A percentile compares a stretch with the other conserved stretches of the same genome.
These are phyloP conservation scores for Nannizzia gypsea DNA, from an alignment of 2,329 filamentous ascomycete species.

Conservation along the genomic window DNA sequence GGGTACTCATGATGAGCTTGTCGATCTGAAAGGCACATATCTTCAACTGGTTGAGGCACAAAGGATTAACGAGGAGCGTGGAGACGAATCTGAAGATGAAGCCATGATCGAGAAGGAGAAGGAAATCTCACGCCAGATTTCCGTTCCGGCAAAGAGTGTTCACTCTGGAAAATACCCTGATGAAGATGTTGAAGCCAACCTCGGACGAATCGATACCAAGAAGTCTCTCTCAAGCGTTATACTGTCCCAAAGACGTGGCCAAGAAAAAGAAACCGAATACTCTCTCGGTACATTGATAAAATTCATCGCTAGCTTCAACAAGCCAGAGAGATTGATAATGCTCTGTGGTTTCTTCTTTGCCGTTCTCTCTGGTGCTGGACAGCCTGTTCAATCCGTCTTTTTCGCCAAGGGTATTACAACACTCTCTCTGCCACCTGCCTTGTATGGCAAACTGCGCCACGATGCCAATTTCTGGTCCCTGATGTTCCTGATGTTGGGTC, in stretches of 20 bases:
- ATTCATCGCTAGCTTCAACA: constrained; percentile 71
- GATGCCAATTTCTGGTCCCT: constrained; percentile 75
- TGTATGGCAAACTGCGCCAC: constrained; percentile 48
- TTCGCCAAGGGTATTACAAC: constrained; percentile 79
- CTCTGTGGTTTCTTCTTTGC: constrained; percentile 59
- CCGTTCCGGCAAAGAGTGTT: constrained; percentile 8
- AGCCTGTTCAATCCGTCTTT: constrained; percentile 66
- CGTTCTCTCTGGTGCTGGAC: constrained; percentile 66
- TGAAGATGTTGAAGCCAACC: constrained; percentile 21
- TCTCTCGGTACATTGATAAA: constrained; percentile 64
- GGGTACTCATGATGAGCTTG: constrained; percentile 70
- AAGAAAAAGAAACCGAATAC: constrained; percentile 48
- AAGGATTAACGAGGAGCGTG: constrained; percentile 53
- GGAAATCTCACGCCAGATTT: constrained; percentile 7
- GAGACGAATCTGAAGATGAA: constrained; percentile 23
- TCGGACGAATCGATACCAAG: constrained; percentile 37
- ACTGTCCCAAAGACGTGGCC: constrained; percentile 44
- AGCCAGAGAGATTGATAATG: constrained; percentile 59
- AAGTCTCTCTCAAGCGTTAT: constrained; percentile 57
- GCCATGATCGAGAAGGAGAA: constrained; percentile 21
- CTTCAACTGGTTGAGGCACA: constrained; percentile 79
- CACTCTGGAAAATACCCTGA: constrained; percentile 20
- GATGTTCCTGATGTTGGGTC: constrained; percentile 78
- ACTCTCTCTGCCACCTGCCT: constrained; percentile 46
- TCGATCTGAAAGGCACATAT: constrained; percentile 62